Evolutionary conservation across 371 early-diverging fungal species (phyloP).

Genomic region (Lichtheimia hyalospora): DNA sequence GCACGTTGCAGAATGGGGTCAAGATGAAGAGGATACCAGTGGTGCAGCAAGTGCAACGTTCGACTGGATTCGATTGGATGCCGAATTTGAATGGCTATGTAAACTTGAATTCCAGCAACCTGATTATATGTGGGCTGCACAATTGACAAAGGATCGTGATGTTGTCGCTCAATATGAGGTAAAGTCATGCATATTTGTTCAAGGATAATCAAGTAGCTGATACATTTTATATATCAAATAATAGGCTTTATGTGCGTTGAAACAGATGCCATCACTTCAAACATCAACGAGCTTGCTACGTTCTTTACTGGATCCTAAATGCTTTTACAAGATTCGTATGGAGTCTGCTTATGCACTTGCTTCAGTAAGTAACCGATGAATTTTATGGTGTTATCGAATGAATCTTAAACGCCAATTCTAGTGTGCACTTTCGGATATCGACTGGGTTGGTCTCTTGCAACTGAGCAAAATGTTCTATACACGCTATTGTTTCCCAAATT

Average conservation of each 20-base stretch:
- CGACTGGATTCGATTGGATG: slow-evolving; percentile 97
- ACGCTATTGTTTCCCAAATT: slow-evolving; percentile 65
- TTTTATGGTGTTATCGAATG: slow-evolving; percentile 9
- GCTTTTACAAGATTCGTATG: slow-evolving; percentile 92
- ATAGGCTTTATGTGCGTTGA: slow-evolving; percentile 67
- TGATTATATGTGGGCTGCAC: slow-evolving; percentile 97
- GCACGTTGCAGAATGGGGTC: slow-evolving; percentile 82
- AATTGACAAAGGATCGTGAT: slow-evolving; percentile 91
- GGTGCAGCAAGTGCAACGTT: slow-evolving; percentile 78
- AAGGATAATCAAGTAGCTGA: no score
- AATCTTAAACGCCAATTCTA: not conserved
- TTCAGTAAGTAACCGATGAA: slow-evolving; percentile 27
- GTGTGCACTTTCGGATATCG: slow-evolving; percentile 23
- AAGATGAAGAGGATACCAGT: slow-evolving; percentile 71
- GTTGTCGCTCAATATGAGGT: slow-evolving; percentile 94
- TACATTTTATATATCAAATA: no score
- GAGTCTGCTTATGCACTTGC: slow-evolving; percentile 90
- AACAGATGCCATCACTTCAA: slow-evolving; percentile 63
- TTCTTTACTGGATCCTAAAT: slow-evolving; percentile 79
- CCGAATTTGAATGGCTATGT: slow-evolving; percentile 94
- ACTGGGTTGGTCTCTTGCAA: slow-evolving; percentile 75
- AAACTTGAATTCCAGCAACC: slow-evolving; percentile 88
- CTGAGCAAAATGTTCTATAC: slow-evolving; percentile 76
- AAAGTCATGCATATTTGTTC: not conserved
- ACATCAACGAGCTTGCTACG: slow-evolving; percentile 76